Percentiles rank a stretch among this genome's conserved stretches.
Conservation (phyloP, 169 alveolate species). For the Plasmodium sp. region DNA sequence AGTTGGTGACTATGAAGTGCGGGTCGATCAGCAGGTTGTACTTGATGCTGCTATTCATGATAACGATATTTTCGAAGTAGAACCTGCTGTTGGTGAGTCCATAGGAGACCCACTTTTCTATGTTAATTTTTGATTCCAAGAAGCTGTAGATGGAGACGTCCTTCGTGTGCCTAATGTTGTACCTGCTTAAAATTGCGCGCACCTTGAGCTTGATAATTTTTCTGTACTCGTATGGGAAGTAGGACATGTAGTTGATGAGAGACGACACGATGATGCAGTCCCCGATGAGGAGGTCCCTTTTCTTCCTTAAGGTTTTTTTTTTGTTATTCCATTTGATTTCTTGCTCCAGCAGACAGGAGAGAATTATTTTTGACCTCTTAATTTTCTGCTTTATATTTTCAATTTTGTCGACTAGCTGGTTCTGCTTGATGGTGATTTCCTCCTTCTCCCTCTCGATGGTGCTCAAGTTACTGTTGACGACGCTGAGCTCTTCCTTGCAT, state of each 20-base stretch:
- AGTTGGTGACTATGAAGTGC: conserved; percentile 69
- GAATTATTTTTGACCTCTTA: conserved; percentile 43
- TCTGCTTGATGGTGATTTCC: conserved; percentile 42
- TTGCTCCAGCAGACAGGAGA: conserved; percentile 44
- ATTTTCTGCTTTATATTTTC: conserved; percentile 70
- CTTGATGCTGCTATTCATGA: conserved; percentile 68
- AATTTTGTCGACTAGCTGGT: conserved; percentile 19
- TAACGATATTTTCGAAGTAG: conserved; percentile 63
- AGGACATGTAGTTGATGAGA: conserved; percentile 40
- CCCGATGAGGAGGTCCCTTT: conserved; percentile 54
- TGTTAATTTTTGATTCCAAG: conserved; percentile 59
- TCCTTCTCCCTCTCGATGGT: conserved; percentile 55
- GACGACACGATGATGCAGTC: conserved; percentile 53
- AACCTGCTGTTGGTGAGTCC: conserved; percentile 55
- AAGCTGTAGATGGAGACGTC: conserved; percentile 19
- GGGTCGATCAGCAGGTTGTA: conserved; percentile 68
- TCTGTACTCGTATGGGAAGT: conserved; percentile 70
- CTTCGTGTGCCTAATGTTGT: conserved; percentile 12
- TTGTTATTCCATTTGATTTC: conserved; percentile 59
- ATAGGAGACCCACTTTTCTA: conserved; percentile 68
- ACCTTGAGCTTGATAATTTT: conserved; percentile 27
- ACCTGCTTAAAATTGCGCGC: neutral
- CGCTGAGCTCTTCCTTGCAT: conserved; percentile 16
- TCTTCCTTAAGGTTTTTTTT: conserved; percentile 37
- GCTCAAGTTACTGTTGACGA: conserved; percentile 24